Evolutionary conservation across 208 protist species (phyloP), one percentile per base, ranked within the genome.

Genomic region (Trypanosoma melophagium): DNA sequence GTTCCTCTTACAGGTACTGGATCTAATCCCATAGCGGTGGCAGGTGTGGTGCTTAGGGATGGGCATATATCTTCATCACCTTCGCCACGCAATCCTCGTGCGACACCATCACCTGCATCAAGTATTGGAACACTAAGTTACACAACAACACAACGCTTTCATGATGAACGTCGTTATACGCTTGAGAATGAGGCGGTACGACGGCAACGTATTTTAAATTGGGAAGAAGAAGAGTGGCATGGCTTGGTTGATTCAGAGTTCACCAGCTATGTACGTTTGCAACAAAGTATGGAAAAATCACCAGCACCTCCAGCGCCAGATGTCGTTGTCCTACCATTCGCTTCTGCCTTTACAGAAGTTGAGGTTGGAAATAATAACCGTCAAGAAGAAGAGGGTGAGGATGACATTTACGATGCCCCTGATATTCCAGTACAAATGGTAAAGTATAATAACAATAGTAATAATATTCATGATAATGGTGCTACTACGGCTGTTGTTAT

Each of bases 71-170:
- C 47, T 3, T 8, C 54, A 24, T 21, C 21, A 8, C 10, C 40
- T 31, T 13, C 10, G 40, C 10, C 9, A 25, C n/a, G 25, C 17
- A 5, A 45, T 12, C 7, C 51, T 22, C 2, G 13, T 21, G n/a
- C n/a, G n/a, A n/a, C n/a, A n/a, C n/a, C n/a, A n/a, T 40, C 41
- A 3, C 31, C n/a, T 19, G 8, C 22, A 7, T 25, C 17, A 38
- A 73, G 59, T 25, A 5, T 16, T 10, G 78, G 86, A 45, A 56
- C 69, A 49, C 72, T 87, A 41, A 84, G 71, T 71, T 89, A 78
- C 80, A 92, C 86, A 22, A 89, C 68, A 38, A 92, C 83, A 47
- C 86, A 92, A 71, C 77, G 78, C 62, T 92, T 84, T 70, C 67
- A 87, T 71, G 86, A 92, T 41, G 86, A 92, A 62, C 71, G 64